These are phyloP conservation scores for Coemansia sp. DNA, from an alignment of 192 early-diverging fungal species.

Conservation along the genomic window DNA sequence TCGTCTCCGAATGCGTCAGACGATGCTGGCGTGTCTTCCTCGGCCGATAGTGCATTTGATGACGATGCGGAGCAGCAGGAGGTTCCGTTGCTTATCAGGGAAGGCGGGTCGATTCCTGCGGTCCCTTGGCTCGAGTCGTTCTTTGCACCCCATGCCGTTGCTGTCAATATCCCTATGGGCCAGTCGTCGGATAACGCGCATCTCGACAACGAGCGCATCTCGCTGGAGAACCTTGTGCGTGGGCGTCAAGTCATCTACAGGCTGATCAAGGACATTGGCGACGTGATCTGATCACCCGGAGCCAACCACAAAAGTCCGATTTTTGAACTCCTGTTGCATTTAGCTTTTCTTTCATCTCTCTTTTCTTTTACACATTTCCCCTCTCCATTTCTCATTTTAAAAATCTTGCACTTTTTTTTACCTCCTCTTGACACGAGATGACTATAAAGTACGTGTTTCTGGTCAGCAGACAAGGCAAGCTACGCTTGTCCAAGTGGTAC, in stretches of 20 bases:
- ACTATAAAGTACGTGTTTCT: conserved; percentile 70
- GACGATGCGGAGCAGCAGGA: not conserved
- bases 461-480: conserved; percentile 81
- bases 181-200: conserved; percentile 80
- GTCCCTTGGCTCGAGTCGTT: conserved; percentile 72
- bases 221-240: conserved; percentile 65
- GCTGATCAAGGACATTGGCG: conserved; percentile 40
- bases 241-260: conserved; percentile 66
- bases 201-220: conserved; percentile 74
- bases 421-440: conserved; percentile 16
- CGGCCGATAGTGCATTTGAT: not conserved
- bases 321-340: not conserved
- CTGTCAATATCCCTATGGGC: conserved; percentile 77
- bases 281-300: conserved; percentile 12
- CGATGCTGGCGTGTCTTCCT: not conserved
- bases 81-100: conserved; percentile 71
- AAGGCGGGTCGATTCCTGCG: conserved; percentile 77
- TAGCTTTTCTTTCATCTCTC: not conserved
- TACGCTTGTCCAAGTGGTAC: conserved; percentile 83
- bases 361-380: not conserved
- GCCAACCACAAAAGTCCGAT: not conserved
- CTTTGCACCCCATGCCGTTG: conserved; percentile 58
- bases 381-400: not conserved
- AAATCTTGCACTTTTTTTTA: not conserved
- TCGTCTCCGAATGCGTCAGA: not conserved